These are phyloP conservation scores for Colletotrichum euphorbiae DNA, from an alignment of 2,329 filamentous ascomycete genomes.

Conservation along the genomic window DNA sequence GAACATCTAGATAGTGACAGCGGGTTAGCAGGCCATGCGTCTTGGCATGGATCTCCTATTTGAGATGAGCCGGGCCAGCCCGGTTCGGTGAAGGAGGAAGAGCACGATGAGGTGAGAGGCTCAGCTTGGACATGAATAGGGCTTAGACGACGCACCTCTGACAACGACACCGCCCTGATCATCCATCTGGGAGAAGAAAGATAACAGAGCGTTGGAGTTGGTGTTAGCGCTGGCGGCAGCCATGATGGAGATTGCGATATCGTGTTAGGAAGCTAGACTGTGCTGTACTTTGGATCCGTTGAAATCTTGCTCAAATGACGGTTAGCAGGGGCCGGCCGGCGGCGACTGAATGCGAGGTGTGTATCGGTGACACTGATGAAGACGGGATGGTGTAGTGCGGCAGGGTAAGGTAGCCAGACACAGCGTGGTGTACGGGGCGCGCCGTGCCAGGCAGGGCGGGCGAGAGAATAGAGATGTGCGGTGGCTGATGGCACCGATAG, in stretches of 20 bases:
- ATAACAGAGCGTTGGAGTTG: slow-evolving; percentile 45
- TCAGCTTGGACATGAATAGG: slow-evolving; percentile 16
- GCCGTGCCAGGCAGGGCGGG: slow-evolving; percentile 6
- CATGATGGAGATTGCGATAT: slow-evolving; percentile 48
- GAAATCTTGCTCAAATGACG: slow-evolving; percentile 19
- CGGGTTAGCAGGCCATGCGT: slow-evolving; percentile 37
- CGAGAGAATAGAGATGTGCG: slow-evolving; percentile 11
- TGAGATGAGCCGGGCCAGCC: slow-evolving; percentile 2
- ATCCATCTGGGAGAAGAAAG: slow-evolving; percentile 61
- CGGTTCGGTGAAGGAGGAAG: slow-evolving; percentile 15
- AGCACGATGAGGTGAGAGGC: slow-evolving; percentile 25
- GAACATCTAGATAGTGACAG: slow-evolving; percentile 49
- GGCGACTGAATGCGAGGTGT: slow-evolving; percentile 4
- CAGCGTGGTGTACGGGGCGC: slow-evolving; percentile 5
- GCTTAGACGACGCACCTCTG: slow-evolving; percentile 52
- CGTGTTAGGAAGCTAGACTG: slow-evolving; percentile 8
- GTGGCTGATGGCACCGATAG: slow-evolving; percentile 24
- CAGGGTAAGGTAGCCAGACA: background rate
- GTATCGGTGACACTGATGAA: slow-evolving; percentile 22
- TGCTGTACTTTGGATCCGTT: slow-evolving; percentile 8
- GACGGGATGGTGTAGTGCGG: slow-evolving; percentile 3
- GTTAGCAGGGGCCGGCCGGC: slow-evolving; percentile 30
- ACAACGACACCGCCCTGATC: slow-evolving; percentile 60
- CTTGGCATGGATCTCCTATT: slow-evolving; percentile 32
- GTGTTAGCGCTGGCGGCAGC: slow-evolving; percentile 44